phyloP scores from a whole-genome alignment of 2,329 filamentous ascomycete genomes.

The Trichoderma guizhouense region DNA sequence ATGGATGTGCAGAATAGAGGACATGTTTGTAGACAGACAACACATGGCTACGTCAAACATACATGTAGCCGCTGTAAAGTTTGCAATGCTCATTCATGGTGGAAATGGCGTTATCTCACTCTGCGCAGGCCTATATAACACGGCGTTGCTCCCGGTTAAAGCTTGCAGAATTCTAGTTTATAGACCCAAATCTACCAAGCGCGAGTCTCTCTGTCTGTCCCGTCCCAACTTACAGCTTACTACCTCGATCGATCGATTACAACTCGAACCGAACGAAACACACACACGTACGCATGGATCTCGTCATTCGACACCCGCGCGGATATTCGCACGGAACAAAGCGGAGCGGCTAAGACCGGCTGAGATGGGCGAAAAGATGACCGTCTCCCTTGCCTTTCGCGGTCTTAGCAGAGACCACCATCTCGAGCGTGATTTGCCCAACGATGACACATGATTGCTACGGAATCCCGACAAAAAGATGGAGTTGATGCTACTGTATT shows the following conservation, averaged over 20 bases:
- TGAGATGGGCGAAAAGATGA: conserved; percentile 12
- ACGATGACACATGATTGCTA: not conserved
- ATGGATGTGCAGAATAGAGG: not conserved
- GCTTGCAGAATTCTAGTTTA: not conserved
- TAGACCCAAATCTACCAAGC: not conserved
- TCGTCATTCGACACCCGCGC: not conserved
- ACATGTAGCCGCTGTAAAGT: not conserved
- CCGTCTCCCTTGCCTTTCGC: not conserved
- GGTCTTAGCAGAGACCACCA: not conserved
- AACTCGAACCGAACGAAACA: not conserved
- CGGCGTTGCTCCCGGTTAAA: not conserved
- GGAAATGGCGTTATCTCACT: not conserved
- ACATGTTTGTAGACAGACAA: not conserved
- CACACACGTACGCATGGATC: not conserved
- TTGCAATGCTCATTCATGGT: not conserved
- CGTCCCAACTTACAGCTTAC: not conserved
- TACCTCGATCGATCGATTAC: not conserved
- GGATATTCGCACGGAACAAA: not conserved
- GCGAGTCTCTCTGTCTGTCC: not conserved
- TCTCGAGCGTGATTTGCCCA: not conserved
- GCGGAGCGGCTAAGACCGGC: conserved; percentile 5
- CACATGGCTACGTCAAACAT: not conserved
- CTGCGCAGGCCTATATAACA: not conserved
- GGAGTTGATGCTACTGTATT: not conserved
- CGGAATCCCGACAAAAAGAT: not conserved